A percentile compares a stretch with the other conserved stretches of the same genome.
phyloP scores from a whole-genome alignment of 441 rosid genomes.

The Eutrema salsugineum region DNA sequence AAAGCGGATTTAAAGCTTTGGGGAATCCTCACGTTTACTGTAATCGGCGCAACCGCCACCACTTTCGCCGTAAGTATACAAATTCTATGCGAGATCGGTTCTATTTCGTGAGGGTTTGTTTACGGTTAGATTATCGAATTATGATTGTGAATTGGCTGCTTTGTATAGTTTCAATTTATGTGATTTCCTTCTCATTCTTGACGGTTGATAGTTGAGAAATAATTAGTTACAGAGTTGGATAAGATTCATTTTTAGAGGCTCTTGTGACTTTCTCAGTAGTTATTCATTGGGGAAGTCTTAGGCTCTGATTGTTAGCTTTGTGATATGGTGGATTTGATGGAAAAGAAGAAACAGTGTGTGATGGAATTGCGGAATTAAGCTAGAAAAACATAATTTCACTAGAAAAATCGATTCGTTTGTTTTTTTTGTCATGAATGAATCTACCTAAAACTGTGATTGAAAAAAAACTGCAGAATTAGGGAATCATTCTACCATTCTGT shows the following conservation, averaged over 20 bases:
- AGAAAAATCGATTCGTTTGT: neutral
- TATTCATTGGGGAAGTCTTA: neutral
- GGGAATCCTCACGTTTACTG: constrained; percentile 66
- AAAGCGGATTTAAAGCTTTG: constrained; percentile 53
- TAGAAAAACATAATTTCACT: neutral
- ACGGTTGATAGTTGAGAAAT: neutral
- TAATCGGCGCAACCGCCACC: constrained; percentile 82
- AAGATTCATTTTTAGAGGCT: neutral
- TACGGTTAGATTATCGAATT: neutral
- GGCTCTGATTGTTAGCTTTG: neutral
- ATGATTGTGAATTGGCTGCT: neutral
- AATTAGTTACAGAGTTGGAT: neutral
- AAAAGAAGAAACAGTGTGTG: no score
- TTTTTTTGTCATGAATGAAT: neutral
- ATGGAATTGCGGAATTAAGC: neutral
- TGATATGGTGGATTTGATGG: neutral
- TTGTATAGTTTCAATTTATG: neutral
- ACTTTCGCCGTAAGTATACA: constrained; percentile 59
- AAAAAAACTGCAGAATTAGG: neutral
- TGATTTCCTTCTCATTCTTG: neutral
- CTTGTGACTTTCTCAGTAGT: neutral
- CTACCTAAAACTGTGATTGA: neutral
- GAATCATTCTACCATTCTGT: neutral
- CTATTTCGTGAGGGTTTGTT: neutral
- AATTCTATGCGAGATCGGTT: neutral